A percentile compares a stretch with the other conserved stretches of the same genome.
Evolutionary conservation across 2,329 filamentous ascomycete species (phyloP).

Genomic region (Penicillium sp.): DNA sequence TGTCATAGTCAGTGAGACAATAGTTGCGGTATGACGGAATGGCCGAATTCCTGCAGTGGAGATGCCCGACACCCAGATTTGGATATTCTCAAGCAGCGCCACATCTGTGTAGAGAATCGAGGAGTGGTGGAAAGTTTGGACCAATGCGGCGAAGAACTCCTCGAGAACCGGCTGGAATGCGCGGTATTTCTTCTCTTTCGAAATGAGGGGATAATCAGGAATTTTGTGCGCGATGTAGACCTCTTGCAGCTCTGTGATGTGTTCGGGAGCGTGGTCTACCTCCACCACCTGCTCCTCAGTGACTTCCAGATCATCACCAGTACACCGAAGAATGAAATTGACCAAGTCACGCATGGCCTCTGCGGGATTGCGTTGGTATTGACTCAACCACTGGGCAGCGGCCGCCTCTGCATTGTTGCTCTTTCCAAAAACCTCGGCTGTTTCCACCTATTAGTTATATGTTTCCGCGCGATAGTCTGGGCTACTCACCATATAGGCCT

Average conservation of each 20-base stretch:
- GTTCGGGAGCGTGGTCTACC: constrained; percentile 79
- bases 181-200: constrained; percentile 73
- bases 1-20: constrained; percentile 77
- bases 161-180: constrained; percentile 77
- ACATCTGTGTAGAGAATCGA: constrained; percentile 75
- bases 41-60: constrained; percentile 84
- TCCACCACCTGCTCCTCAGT: constrained; percentile 84
- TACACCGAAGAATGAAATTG: constrained; percentile 65
- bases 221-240: constrained; percentile 82
- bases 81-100: constrained; percentile 81
- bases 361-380: constrained; percentile 59
- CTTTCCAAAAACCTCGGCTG: constrained; percentile 62
- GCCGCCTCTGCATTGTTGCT: constrained; percentile 58
- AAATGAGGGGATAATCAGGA: constrained; percentile 88
- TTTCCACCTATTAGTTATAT: constrained; percentile 27
- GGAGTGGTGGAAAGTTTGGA: constrained; percentile 78
- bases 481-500: constrained; percentile 58
- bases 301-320: constrained; percentile 79
- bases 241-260: constrained; percentile 81
- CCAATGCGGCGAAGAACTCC: constrained; percentile 75
- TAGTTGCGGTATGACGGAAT: constrained; percentile 91
- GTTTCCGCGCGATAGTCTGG: background rate
- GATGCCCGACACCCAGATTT: constrained; percentile 87
- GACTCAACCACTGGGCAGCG: constrained; percentile 59
- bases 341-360: constrained; percentile 60